These are phyloP conservation scores for Ceratobasidium sp. DNA, from an alignment of 1,284 basidiomycete genomes.

Conservation along the genomic window DNA sequence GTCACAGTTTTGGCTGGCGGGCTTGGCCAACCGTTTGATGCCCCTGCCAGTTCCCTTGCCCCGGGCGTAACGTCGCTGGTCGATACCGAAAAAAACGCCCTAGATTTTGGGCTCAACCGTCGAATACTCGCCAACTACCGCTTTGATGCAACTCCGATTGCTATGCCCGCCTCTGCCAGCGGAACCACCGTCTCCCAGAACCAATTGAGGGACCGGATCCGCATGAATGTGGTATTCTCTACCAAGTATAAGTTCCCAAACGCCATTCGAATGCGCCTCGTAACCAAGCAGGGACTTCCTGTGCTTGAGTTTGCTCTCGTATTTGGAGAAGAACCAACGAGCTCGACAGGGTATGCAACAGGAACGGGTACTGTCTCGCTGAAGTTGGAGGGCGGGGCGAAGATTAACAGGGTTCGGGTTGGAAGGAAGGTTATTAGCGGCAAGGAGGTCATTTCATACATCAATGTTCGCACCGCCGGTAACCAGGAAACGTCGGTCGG, in stretches of 20 bases:
- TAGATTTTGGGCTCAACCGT: no score
- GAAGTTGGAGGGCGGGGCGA: background rate
- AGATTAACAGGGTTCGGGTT: background rate
- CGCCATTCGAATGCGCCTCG: background rate
- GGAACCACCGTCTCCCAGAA: background rate
- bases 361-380: background rate
- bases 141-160: background rate
- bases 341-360: background rate
- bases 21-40: background rate
- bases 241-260: background rate
- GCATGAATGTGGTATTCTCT: conserved; percentile 4
- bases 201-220: background rate
- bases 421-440: background rate
- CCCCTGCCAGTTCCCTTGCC: background rate
- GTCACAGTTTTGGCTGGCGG: background rate
- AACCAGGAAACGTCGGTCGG: background rate
- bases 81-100: no score
- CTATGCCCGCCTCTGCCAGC: no score
- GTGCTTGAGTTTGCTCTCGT: conserved; percentile 5
- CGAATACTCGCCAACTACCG: no score
- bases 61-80: no score
- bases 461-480: background rate
- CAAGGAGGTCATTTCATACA: conserved; percentile 5
- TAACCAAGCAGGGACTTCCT: background rate
- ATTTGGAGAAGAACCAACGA: background rate